Base-by-base conservation (phyloP, 2,329 filamentous ascomycete genomes). In the Didymella sp. region DNA sequence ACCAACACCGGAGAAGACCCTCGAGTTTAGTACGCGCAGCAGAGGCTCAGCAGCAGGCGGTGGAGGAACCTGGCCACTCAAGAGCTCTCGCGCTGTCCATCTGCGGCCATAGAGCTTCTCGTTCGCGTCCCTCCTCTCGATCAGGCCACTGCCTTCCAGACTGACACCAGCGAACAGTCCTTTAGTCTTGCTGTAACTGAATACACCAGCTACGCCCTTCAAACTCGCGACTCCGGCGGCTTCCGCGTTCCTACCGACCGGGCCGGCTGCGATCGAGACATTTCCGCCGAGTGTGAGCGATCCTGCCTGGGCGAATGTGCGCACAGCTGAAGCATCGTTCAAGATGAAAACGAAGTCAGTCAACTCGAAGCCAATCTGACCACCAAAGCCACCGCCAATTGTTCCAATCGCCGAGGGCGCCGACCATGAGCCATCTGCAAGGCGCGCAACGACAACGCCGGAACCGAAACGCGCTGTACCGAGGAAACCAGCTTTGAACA, bases 291-390 rank as follows among this genome's bases (percentile, higher is more conserved):
- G 84, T 4, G 95, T 98, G 60, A 99, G 82, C 51, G 90, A 94
- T 4, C 95, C 95, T 35, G 89, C 87, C 77, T 98, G 94, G 6
- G 93, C 92, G 77, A 99, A 98, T 8, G 94, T 93, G 76, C 91
- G 91, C 64, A 99, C 94, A 41, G 95, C 94, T 56, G 82, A 86
- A 38, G 87, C 82, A 73, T 99, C 94, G 79, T 99, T 99, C 63
- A 99, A 87, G 64, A 99, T 97, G 79, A 99, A 98, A 74, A 99
- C 95, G 74, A 99, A 99, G 76, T 95, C 91, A 57, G 91, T 95
- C 60, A 96, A 78, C 77, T 96, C 91, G 76, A 94, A 91, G 31
- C 91, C 91, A 70, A 96, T 91, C 78, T 95, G 91, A 37, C 91
- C 91, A 65, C 91, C 91, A 63, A 96, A 90, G 22, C 91, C 91